Evolutionary conservation across 1,284 basidiomycete species (phyloP).

Genomic region (Tilletia indica): DNA sequence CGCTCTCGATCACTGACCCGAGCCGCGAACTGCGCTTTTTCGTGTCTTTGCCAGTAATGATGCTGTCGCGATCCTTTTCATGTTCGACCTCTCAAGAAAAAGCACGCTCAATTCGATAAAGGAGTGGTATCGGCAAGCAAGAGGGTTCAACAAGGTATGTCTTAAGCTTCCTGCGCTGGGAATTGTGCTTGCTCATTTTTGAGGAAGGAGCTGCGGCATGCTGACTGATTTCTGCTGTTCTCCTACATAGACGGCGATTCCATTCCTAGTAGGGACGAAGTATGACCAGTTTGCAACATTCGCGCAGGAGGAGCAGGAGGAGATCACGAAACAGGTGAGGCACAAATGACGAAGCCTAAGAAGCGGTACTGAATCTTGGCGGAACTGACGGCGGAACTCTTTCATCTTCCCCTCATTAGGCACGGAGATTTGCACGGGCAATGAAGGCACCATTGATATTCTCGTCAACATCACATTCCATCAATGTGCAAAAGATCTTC

Average conservation of each 20-base stretch:
- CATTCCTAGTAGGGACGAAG: slow-evolving; percentile 81
- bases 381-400: no score
- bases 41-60: slow-evolving; percentile 68
- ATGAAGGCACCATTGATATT: slow-evolving; percentile 99
- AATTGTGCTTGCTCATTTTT: not conserved
- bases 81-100: slow-evolving; percentile 97
- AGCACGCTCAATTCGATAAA: slow-evolving; percentile 95
- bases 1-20: not conserved
- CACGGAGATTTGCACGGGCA: slow-evolving; percentile 87
- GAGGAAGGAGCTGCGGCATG: not conserved
- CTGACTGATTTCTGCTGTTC: not conserved
- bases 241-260: slow-evolving; percentile 44
- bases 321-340: slow-evolving; percentile 86
- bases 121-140: slow-evolving; percentile 97
- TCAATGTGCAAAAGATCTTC: slow-evolving; percentile 78
- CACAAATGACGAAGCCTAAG: not conserved
- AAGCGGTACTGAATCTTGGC: not conserved
- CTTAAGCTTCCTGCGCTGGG: not conserved
- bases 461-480: slow-evolving; percentile 93
- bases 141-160: slow-evolving; percentile 79
- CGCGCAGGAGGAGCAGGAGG: slow-evolving; percentile 93
- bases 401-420: slow-evolving; percentile 20
- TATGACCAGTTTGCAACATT: slow-evolving; percentile 96
- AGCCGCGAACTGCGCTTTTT: not conserved
- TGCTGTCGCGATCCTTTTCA: slow-evolving; percentile 96